phyloP scores from a whole-genome alignment of 108 stramenopile genomes.

The Bacterosira constricta region DNA sequence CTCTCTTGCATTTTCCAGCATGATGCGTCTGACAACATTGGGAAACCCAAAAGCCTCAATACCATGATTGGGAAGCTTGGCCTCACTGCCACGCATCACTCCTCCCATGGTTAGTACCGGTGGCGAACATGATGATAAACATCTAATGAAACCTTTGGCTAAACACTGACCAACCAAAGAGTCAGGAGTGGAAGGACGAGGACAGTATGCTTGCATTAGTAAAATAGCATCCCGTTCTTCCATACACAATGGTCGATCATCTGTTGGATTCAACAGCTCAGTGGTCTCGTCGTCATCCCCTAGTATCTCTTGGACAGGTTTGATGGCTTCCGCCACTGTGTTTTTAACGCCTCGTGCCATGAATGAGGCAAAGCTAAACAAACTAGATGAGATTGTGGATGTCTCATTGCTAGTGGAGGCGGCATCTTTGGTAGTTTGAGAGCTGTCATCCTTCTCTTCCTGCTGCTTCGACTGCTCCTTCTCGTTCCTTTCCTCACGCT shows the following conservation, averaged over 20 bases:
- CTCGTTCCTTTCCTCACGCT: slow-evolving; percentile 17
- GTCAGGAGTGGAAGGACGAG: slow-evolving; percentile 79
- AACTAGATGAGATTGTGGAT: slow-evolving; percentile 36
- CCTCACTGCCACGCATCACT: slow-evolving; percentile 65
- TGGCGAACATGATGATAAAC: slow-evolving; percentile 56
- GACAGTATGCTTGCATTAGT: slow-evolving; percentile 78
- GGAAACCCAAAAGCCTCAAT: slow-evolving; percentile 37
- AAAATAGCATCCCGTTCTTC: slow-evolving; percentile 74
- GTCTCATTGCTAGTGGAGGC: background rate
- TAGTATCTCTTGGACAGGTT: slow-evolving; percentile 30
- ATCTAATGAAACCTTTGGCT: slow-evolving; percentile 73
- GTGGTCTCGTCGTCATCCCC: slow-evolving; percentile 59
- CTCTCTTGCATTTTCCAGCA: slow-evolving; percentile 65
- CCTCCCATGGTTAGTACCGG: slow-evolving; percentile 71
- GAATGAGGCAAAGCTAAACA: slow-evolving; percentile 75
- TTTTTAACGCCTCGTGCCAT: slow-evolving; percentile 80
- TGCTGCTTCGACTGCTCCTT: background rate
- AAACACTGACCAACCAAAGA: slow-evolving; percentile 66
- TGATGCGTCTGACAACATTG: slow-evolving; percentile 37
- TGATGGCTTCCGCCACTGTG: slow-evolving; percentile 61
- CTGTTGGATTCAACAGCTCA: slow-evolving; percentile 67
- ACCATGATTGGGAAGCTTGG: slow-evolving; percentile 56
- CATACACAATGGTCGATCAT: slow-evolving; percentile 63
- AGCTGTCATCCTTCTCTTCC: slow-evolving; percentile 17
- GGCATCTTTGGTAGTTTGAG: background rate